phyloP scores from a whole-genome alignment of 345 rosid genomes.

The Dipteronia dyeriana region DNA sequence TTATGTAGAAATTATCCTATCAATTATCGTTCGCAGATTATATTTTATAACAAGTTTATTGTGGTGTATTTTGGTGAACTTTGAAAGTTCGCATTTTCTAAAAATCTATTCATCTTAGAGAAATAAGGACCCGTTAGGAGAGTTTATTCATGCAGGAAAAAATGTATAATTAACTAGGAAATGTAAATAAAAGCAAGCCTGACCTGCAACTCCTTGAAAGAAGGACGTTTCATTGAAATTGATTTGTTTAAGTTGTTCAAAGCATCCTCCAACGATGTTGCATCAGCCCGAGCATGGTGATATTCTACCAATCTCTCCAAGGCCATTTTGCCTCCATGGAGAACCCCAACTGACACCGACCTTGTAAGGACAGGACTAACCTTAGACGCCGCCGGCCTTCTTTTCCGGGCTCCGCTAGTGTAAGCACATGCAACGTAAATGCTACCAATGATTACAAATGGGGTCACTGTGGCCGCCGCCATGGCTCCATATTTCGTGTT shows the following conservation, averaged over 20 bases:
- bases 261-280: conserved; percentile 27
- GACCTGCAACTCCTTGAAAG: conserved; percentile 57
- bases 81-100: too few relatives aligned
- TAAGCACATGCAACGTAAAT: conserved; percentile 47
- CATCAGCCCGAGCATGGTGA: conserved; percentile 39
- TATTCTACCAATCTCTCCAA: conserved; percentile 54
- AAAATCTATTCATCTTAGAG: too few relatives aligned
- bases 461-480: conserved; percentile 38
- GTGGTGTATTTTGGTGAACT: too few relatives aligned
- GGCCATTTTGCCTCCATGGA: conserved; percentile 58
- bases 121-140: too few relatives aligned
- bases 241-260: conserved; percentile 29
- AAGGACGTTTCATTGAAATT: conserved; percentile 32
- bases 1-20: too few relatives aligned
- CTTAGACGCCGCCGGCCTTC: conserved; percentile 11
- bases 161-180: too few relatives aligned
- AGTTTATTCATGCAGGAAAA: too few relatives aligned
- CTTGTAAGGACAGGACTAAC: conserved; percentile 21
- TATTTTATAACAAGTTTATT: too few relatives aligned
- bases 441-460: conserved; percentile 41
- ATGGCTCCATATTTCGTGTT: conserved; percentile 46
- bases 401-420: conserved; percentile 29
- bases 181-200: background rate
- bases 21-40: too few relatives aligned
- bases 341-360: conserved; percentile 49